Percentiles rank a stretch among this genome's conserved stretches.
phyloP scores from a whole-genome alignment of 371 early-diverging fungal genomes.

The Lichtheimia ornata region DNA sequence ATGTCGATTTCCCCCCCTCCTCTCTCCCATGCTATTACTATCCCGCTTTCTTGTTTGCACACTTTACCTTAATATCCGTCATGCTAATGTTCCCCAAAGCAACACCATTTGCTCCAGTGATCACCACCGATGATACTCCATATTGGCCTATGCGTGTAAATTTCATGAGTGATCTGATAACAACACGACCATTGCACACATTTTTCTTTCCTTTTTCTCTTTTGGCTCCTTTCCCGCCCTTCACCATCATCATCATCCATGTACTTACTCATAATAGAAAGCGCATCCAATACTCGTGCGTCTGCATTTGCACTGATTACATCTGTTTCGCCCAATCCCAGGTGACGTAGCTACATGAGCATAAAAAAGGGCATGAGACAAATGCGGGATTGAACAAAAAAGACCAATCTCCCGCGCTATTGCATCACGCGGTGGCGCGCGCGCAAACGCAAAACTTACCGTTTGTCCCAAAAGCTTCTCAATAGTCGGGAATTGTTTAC shows the following conservation, averaged over 20 bases:
- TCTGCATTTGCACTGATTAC: slow-evolving; percentile 59
- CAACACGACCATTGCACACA: too few species aligned
- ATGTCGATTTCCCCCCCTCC: too few species aligned
- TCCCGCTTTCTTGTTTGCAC: background rate
- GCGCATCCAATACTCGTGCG: slow-evolving; percentile 57
- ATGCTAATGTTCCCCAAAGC: slow-evolving; percentile 72
- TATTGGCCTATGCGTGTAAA: slow-evolving; percentile 42
- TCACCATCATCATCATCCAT: too few species aligned
- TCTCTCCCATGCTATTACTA: background rate
- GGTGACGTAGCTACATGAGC: slow-evolving; percentile 40
- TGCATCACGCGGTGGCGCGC: too few species aligned
- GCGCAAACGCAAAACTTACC: slow-evolving; percentile 24
- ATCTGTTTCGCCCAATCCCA: slow-evolving; percentile 52
- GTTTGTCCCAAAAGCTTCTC: slow-evolving; percentile 42
- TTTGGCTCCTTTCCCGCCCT: too few species aligned
- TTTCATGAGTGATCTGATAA: too few species aligned
- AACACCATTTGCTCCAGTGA: slow-evolving; percentile 58
- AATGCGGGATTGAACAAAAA: background rate
- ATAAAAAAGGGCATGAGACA: background rate
- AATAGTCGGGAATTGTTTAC: slow-evolving; percentile 39
- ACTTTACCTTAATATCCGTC: slow-evolving; percentile 64
- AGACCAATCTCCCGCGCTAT: too few species aligned
- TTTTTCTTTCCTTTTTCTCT: too few species aligned
- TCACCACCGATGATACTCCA: slow-evolving; percentile 64
- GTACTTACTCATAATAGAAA: slow-evolving; percentile 58